These are phyloP conservation scores for Pseudozyma sp. DNA, from an alignment of 1,284 basidiomycete genomes.

Conservation along the genomic window DNA sequence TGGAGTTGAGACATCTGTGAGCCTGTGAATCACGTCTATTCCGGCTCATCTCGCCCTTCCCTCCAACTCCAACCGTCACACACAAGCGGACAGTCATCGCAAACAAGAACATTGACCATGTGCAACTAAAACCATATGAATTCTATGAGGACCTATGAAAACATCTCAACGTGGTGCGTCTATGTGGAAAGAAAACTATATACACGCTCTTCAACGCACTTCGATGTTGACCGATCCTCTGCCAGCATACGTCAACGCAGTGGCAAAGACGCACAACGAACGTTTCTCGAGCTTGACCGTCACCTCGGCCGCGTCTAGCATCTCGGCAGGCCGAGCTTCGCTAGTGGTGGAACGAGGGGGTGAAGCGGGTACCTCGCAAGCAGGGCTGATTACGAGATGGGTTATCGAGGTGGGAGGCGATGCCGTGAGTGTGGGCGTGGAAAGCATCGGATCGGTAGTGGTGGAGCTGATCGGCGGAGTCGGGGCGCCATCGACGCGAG, in stretches of 20 bases:
- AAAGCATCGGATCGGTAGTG: slow-evolving; percentile 3
- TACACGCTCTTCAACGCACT: slow-evolving; percentile 8
- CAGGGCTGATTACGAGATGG: slow-evolving; percentile 2
- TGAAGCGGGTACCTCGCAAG: not conserved
- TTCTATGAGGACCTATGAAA: too few species aligned
- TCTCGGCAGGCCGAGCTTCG: not conserved
- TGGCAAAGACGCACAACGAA: slow-evolving; percentile 30
- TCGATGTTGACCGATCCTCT: slow-evolving; percentile 31
- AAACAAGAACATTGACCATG: too few species aligned
- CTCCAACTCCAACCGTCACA: too few species aligned
- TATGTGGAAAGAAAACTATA: too few species aligned
- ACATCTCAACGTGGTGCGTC: too few species aligned
- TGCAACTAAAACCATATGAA: too few species aligned
- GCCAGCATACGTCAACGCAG: slow-evolving; percentile 34
- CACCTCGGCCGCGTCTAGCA: slow-evolving; percentile 2
- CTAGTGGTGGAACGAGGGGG: not conserved
- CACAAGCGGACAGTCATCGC: too few species aligned
- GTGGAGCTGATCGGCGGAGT: slow-evolving; percentile 12
- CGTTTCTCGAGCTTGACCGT: slow-evolving; percentile 16
- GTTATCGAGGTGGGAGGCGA: slow-evolving; percentile 7
- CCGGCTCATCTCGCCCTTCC: too few species aligned
- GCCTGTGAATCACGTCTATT: too few species aligned
- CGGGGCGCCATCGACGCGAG: slow-evolving; percentile 6
- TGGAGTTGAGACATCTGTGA: too few species aligned
- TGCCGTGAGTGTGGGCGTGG: not conserved